Conservation (phyloP, 306 rosid species). For the Senna tora region DNA sequence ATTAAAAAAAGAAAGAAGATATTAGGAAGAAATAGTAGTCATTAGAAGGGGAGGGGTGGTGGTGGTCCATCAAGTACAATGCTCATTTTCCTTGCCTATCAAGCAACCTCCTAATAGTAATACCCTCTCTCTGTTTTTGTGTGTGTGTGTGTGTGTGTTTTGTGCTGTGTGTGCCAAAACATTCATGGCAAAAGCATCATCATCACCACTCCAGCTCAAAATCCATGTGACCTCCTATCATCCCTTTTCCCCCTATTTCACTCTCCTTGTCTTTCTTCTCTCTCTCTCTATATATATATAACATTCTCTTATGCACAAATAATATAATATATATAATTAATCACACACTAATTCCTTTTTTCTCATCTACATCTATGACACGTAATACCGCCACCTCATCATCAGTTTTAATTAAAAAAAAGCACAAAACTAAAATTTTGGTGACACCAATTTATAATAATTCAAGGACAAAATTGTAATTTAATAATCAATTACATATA, state of each 20-base stretch:
- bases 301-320: conserved; percentile 36
- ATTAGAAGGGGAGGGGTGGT: conserved; percentile 61
- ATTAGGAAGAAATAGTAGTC: conserved; percentile 31
- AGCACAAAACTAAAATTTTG: too few species aligned
- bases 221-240: conserved; percentile 83
- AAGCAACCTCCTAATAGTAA: conserved; percentile 70
- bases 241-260: conserved; percentile 43
- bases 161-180: conserved; percentile 46
- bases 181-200: conserved; percentile 92
- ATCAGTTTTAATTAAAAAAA: too few species aligned
- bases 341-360: conserved; percentile 38
- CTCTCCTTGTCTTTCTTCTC: conserved; percentile 39
- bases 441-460: too few species aligned
- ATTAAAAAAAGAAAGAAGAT: conserved; percentile 25
- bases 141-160: too few species aligned
- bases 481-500: too few species aligned
- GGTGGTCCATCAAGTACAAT: conserved; percentile 90
- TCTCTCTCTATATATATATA: conserved; percentile 33
- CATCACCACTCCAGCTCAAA: conserved; percentile 79
- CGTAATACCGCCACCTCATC: too few species aligned
- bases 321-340: too few species aligned
- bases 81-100: conserved; percentile 83
- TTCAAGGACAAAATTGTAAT: too few species aligned
- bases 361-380: too few species aligned
- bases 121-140: conserved; percentile 36